These are phyloP conservation scores for Hypoxylon cercidicola DNA, from an alignment of 495 filamentous ascomycete species.

Conservation along the genomic window DNA sequence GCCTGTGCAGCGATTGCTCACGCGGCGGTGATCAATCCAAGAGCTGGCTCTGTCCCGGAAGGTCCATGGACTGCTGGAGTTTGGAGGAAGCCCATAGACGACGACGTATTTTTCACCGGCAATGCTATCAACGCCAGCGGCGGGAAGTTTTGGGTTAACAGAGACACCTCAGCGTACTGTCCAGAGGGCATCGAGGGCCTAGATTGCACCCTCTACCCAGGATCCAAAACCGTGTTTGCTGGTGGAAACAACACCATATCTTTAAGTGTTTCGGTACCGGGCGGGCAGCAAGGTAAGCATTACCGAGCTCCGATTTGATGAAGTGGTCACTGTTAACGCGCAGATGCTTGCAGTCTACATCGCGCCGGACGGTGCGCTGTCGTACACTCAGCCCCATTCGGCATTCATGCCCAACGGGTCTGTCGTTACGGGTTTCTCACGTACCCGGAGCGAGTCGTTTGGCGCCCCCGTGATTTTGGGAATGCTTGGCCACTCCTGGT, in stretches of 20 bases:
- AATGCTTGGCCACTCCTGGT: conserved; percentile 4
- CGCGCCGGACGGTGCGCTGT: conserved; percentile 38
- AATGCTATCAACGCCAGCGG: conserved; percentile 39
- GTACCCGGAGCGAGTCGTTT: conserved; percentile 22
- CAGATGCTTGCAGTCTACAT: conserved; percentile 32
- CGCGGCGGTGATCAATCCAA: conserved; percentile 19
- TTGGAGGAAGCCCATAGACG: conserved; percentile 27
- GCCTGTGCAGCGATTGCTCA: conserved; percentile 19
- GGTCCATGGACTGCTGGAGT: conserved; percentile 37
- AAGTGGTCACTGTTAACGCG: not conserved
- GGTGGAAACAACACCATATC: conserved; percentile 37
- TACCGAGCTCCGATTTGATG: not conserved
- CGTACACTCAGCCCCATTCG: conserved; percentile 39
- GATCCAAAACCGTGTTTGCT: conserved; percentile 33
- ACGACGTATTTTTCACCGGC: conserved; percentile 20
- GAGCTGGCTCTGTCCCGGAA: conserved; percentile 1
- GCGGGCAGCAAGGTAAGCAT: conserved; percentile 43
- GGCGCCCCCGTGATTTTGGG: conserved; percentile 29
- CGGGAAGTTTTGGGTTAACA: conserved; percentile 45
- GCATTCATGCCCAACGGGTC: conserved; percentile 30
- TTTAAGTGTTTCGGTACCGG: conserved; percentile 37
- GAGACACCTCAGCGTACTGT: conserved; percentile 37
- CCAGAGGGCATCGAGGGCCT: conserved; percentile 28
- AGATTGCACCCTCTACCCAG: conserved; percentile 36
- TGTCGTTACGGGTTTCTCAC: conserved; percentile 30